Conservation (phyloP, 2,329 filamentous ascomycete genomes). For the Colletotrichum neosansevieriae region DNA sequence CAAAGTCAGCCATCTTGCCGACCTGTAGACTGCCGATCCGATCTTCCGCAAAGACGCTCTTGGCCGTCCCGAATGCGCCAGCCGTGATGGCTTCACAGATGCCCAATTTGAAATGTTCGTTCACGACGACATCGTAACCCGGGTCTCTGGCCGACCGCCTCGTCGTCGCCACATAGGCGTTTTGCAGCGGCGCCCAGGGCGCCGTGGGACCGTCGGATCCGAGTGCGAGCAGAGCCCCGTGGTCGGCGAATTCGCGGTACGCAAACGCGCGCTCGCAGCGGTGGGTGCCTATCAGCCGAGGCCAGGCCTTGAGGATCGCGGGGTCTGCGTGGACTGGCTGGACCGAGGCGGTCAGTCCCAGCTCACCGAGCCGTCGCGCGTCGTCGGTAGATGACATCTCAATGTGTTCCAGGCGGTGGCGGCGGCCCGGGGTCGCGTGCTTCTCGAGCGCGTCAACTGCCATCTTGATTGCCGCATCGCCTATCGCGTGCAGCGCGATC, state of each 20-base stretch:
- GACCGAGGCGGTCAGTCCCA: constrained; percentile 65
- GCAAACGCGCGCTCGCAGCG: constrained; percentile 67
- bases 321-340: constrained; percentile 65
- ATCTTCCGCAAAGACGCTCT: constrained; percentile 62
- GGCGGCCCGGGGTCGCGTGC: constrained; percentile 52
- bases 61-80: constrained; percentile 61
- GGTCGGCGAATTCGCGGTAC: constrained; percentile 65
- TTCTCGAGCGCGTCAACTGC: constrained; percentile 62
- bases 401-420: constrained; percentile 70
- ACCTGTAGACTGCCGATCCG: constrained; percentile 59
- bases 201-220: constrained; percentile 66
- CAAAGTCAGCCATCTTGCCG: constrained; percentile 65
- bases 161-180: constrained; percentile 65
- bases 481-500: constrained; percentile 69
- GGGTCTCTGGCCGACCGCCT: constrained; percentile 61
- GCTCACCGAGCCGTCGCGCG: constrained; percentile 60
- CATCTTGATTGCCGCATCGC: constrained; percentile 63
- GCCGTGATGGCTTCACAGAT: constrained; percentile 61
- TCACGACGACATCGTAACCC: constrained; percentile 53
- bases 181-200: constrained; percentile 60
- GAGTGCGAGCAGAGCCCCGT: constrained; percentile 62
- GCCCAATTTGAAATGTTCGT: constrained; percentile 60
- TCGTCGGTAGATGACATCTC: constrained; percentile 64
- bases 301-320: constrained; percentile 68
- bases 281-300: constrained; percentile 60